Conservation (phyloP, 75 land plant species). For the Cunninghamia lanceolata region DNA sequence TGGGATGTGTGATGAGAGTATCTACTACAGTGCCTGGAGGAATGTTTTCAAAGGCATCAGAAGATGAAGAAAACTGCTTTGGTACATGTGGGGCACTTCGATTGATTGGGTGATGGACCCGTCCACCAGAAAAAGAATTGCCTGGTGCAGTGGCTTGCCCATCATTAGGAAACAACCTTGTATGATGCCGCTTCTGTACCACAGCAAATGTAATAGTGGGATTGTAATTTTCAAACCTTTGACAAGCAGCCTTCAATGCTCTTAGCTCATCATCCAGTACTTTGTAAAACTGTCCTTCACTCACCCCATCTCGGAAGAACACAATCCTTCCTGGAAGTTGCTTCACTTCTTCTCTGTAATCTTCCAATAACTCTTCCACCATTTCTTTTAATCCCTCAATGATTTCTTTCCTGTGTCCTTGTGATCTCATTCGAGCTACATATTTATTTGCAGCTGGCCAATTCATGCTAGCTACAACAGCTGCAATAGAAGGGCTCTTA, state of each 20-base stretch:
- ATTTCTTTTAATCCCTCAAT: constrained; percentile 61
- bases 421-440: constrained; percentile 67
- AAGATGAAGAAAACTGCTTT: background rate
- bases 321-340: constrained; percentile 59
- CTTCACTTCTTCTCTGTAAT: constrained; percentile 42
- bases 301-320: constrained; percentile 95
- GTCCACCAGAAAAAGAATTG: constrained; percentile 18
- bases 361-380: constrained; percentile 70
- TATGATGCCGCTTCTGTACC: constrained; percentile 96
- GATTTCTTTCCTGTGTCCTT: constrained; percentile 77
- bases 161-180: constrained; percentile 71
- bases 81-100: background rate
- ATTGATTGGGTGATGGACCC: background rate
- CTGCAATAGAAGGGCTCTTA: constrained; percentile 81
- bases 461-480: constrained; percentile 93
- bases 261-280: constrained; percentile 72
- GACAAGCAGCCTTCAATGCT: constrained; percentile 66
- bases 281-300: constrained; percentile 83
- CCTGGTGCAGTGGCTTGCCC: constrained; percentile 3
- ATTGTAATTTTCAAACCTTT: constrained; percentile 39
- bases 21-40: constrained; percentile 95
- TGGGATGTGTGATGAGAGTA: constrained; percentile 80
- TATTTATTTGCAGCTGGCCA: constrained; percentile 90
- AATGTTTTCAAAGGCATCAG: constrained; percentile 37
- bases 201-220: constrained; percentile 83